Percentiles rank a stretch among this genome's conserved stretches.
Conservation (phyloP, 225 moss, liverwort and hornwort species). For the Pseudoscleropodium purum region DNA sequence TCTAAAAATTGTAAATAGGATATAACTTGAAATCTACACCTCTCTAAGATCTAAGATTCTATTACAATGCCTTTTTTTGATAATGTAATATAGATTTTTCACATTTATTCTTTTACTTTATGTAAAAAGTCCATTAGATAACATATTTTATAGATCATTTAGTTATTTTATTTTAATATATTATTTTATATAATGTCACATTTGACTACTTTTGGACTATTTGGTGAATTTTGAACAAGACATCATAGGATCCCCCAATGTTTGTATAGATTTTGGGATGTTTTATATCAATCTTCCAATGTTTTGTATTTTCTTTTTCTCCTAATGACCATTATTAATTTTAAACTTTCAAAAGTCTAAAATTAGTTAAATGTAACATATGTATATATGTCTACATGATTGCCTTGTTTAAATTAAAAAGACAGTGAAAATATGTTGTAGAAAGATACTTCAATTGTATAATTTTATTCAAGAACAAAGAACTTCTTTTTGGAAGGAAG, state of each 20-base stretch:
- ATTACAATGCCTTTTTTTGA: fast-evolving
- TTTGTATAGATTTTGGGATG: too few relatives aligned
- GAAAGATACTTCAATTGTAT: not conserved
- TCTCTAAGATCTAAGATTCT: not conserved
- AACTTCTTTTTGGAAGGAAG: not conserved
- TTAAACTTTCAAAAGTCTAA: too few relatives aligned
- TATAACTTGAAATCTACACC: not conserved
- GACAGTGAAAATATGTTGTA: not conserved
- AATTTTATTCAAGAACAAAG: not conserved
- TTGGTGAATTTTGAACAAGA: too few relatives aligned
- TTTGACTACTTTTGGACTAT: too few relatives aligned
- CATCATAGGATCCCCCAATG: too few relatives aligned
- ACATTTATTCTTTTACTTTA: not conserved
- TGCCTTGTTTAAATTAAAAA: not conserved
- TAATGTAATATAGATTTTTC: not conserved
- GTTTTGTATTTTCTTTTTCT: too few relatives aligned
- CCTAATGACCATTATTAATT: too few relatives aligned
- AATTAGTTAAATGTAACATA: too few relatives aligned
- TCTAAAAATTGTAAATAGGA: not conserved
- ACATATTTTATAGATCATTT: not conserved
- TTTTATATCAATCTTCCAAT: too few relatives aligned
- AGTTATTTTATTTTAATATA: not conserved
- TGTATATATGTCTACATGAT: not conserved
- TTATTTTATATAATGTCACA: too few relatives aligned
- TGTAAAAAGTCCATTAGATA: not conserved